Evolutionary conservation across 1,284 basidiomycete genomes (phyloP).

Genomic region (Thelephora terrestris): DNA sequence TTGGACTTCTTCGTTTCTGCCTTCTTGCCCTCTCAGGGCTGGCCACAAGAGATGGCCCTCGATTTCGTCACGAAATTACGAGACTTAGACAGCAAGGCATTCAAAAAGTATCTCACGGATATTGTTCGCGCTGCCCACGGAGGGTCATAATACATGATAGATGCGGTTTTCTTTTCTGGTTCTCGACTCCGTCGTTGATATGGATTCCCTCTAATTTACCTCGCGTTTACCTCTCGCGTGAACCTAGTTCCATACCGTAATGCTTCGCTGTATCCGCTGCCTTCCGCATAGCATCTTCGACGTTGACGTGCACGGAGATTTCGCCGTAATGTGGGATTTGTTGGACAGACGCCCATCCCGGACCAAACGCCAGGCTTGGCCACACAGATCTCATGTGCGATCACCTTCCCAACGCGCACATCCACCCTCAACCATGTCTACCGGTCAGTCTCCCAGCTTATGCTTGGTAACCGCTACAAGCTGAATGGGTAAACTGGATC

Average conservation of each 20-base stretch:
- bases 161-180: not conserved
- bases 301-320: not conserved
- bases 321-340: not conserved
- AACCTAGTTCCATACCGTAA: no score
- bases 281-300: not conserved
- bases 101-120: conserved; percentile 86
- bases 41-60: conserved; percentile 68
- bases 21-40: conserved; percentile 84
- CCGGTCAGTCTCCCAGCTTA: no score
- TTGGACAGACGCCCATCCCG: no score
- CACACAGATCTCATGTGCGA: no score
- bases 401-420: no score
- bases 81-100: conserved; percentile 72
- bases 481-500: not conserved
- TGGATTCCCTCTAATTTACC: conserved; percentile 4
- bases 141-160: conserved; percentile 32
- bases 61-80: conserved; percentile 75
- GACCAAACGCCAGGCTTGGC: not conserved
- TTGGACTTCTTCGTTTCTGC: conserved; percentile 72
- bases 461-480: no score
- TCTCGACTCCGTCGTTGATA: conserved; percentile 10
- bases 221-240: conserved; percentile 6
- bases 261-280: no score
- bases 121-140: conserved; percentile 66
- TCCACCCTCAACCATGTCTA: no score